A percentile compares a stretch with the other conserved stretches of the same genome.
phyloP scores from a whole-genome alignment of 495 filamentous ascomycete genomes.

The Cetradonia linearis region DNA sequence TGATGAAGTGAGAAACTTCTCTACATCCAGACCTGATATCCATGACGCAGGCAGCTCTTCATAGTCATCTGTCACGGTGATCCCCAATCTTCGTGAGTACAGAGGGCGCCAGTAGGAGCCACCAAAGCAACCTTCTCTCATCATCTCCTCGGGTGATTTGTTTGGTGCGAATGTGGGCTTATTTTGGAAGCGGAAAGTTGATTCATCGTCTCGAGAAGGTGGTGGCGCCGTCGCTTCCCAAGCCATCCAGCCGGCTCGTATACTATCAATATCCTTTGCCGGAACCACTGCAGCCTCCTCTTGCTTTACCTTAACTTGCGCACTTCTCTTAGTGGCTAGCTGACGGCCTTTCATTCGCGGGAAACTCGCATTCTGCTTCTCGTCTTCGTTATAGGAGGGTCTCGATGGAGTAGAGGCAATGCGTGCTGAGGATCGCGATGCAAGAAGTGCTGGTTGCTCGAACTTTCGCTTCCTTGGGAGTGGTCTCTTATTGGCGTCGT shows the following conservation, averaged over 20 bases:
- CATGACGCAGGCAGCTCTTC: conserved; percentile 34
- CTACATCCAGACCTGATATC: conserved; percentile 31
- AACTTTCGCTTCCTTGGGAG: conserved; percentile 26
- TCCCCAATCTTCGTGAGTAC: conserved; percentile 31
- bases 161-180: conserved; percentile 38
- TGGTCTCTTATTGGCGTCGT: background rate
- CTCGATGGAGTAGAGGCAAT: conserved; percentile 26
- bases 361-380: conserved; percentile 4
- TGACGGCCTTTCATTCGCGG: background rate
- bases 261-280: conserved; percentile 25
- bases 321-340: background rate
- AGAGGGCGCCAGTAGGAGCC: conserved; percentile 40
- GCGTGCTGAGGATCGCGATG: conserved; percentile 31
- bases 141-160: conserved; percentile 39
- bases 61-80: conserved; percentile 34
- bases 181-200: conserved; percentile 34
- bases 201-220: conserved; percentile 33
- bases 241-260: conserved; percentile 33
- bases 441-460: conserved; percentile 12
- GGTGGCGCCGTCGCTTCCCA: conserved; percentile 30
- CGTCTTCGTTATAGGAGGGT: conserved; percentile 26
- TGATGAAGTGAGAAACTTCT: conserved; percentile 28
- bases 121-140: conserved; percentile 39
- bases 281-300: conserved; percentile 7
- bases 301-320: background rate